These are phyloP conservation scores for Alternaria postmessia DNA, from an alignment of 2,329 filamentous ascomycete genomes.

Conservation along the genomic window DNA sequence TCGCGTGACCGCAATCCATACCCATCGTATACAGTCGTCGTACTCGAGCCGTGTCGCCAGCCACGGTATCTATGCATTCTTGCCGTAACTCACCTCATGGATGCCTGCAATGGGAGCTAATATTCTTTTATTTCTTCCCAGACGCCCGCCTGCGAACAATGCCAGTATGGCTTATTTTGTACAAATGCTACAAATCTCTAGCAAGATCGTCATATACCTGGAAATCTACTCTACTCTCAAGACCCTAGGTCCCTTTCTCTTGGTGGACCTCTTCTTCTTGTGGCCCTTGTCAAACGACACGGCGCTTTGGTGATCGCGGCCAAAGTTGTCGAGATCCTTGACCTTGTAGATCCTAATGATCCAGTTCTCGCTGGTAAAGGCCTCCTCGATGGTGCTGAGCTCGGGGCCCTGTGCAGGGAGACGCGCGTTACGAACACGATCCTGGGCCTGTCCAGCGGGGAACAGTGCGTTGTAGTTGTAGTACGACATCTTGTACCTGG, in stretches of 20 bases:
- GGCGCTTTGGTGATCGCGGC: slow-evolving; percentile 79
- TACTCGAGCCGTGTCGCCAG: neutral
- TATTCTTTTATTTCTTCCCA: slow-evolving; percentile 39
- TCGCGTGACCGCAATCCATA: neutral
- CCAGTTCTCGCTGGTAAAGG: slow-evolving; percentile 99
- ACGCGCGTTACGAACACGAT: slow-evolving; percentile 83
- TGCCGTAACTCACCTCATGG: slow-evolving; percentile 1
- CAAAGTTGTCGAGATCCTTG: slow-evolving; percentile 97
- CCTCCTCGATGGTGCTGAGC: slow-evolving; percentile 91
- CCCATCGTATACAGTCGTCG: neutral
- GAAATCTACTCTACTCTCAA: slow-evolving; percentile 72
- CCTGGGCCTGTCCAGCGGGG: slow-evolving; percentile 86
- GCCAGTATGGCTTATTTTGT: slow-evolving; percentile 32
- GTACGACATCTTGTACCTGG: slow-evolving; percentile 99
- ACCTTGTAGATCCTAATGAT: slow-evolving; percentile 99
- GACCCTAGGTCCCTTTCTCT: slow-evolving; percentile 75
- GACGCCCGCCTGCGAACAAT: slow-evolving; percentile 37
- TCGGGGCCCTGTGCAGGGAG: slow-evolving; percentile 86
- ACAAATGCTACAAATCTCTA: slow-evolving; percentile 38
- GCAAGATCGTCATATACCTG: slow-evolving; percentile 13
- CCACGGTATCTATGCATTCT: neutral
- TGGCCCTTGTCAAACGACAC: slow-evolving; percentile 77
- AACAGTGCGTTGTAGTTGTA: slow-evolving; percentile 96
- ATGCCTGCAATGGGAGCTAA: slow-evolving; percentile 10
- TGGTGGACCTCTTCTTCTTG: slow-evolving; percentile 81